phyloP scores from a whole-genome alignment of 1,284 basidiomycete species.

The Sporisorium iseilematis-ciliati region DNA sequence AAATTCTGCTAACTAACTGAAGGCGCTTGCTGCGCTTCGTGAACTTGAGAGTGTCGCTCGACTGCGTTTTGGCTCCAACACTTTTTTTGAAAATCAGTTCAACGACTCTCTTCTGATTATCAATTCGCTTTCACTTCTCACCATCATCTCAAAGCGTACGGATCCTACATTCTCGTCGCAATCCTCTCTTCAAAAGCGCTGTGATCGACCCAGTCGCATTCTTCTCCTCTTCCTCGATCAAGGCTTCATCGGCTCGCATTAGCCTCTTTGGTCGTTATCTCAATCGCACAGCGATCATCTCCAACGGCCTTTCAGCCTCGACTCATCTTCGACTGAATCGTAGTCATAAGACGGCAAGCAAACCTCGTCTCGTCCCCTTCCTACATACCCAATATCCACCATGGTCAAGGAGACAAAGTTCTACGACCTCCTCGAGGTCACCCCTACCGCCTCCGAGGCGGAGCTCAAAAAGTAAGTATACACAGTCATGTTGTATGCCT shows the following conservation, averaged over 20 bases:
- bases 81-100: not conserved
- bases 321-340: not conserved
- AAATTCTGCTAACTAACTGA: not conserved
- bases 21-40: not conserved
- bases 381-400: conserved; percentile 14
- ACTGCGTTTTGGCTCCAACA: not conserved
- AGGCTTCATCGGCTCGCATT: conserved; percentile 5
- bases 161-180: conserved; percentile 3
- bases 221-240: not conserved
- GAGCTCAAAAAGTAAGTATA: conserved; percentile 68
- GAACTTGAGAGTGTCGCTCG: conserved; percentile 24
- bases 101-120: conserved; percentile 6
- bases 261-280: not conserved
- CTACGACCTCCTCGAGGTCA: conserved; percentile 68
- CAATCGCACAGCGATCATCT: conserved; percentile 3
- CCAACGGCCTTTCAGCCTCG: conserved; percentile 4
- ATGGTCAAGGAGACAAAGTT: conserved; percentile 64
- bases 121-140: conserved; percentile 6
- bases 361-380: not conserved
- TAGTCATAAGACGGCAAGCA: not conserved
- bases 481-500: not conserved
- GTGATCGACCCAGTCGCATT: conserved; percentile 10
- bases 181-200: conserved; percentile 5
- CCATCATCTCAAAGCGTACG: conserved; percentile 12
- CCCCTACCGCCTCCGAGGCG: conserved; percentile 54